Evolutionary conservation across 2,329 filamentous ascomycete genomes (phyloP).

Genomic region (Xylariaceae sp.): DNA sequence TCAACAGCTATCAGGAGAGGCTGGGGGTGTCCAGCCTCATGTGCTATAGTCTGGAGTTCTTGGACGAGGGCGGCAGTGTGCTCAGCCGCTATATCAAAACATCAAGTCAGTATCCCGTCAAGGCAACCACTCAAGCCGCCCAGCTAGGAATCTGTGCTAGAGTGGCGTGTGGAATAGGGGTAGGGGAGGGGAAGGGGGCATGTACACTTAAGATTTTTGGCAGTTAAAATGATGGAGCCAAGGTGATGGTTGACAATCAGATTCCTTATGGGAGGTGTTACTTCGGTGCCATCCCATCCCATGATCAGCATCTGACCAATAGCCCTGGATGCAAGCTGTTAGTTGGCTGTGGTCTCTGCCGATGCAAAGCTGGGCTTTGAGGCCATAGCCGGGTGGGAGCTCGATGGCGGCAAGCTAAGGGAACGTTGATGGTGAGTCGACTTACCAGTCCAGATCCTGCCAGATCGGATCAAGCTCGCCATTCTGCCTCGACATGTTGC

Average conservation of each 20-base stretch:
- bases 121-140: conserved; percentile 17
- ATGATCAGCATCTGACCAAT: conserved; percentile 76
- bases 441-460: conserved; percentile 72
- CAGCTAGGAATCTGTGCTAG: conserved; percentile 3
- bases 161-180: conserved; percentile 11
- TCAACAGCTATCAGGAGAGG: conserved; percentile 88
- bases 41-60: conserved; percentile 87
- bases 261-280: conserved; percentile 75
- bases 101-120: conserved; percentile 30
- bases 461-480: conserved; percentile 58
- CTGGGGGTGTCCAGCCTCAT: conserved; percentile 81
- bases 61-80: conserved; percentile 83
- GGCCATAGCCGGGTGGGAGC: conserved; percentile 1
- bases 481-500: conserved; percentile 39
- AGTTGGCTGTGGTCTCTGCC: conserved; percentile 20
- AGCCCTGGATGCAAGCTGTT: conserved; percentile 45
- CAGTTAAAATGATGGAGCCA: conserved; percentile 78
- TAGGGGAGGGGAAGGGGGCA: background rate
- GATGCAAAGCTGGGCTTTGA: conserved; percentile 9
- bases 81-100: conserved; percentile 64
- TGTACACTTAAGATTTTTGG: conserved; percentile 78
- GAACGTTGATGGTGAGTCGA: conserved; percentile 18
- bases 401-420: background rate
- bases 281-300: conserved; percentile 80
- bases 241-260: conserved; percentile 81